These are phyloP conservation scores for Datisca glomerata DNA, from an alignment of 306 rosid genomes.

Conservation along the genomic window DNA sequence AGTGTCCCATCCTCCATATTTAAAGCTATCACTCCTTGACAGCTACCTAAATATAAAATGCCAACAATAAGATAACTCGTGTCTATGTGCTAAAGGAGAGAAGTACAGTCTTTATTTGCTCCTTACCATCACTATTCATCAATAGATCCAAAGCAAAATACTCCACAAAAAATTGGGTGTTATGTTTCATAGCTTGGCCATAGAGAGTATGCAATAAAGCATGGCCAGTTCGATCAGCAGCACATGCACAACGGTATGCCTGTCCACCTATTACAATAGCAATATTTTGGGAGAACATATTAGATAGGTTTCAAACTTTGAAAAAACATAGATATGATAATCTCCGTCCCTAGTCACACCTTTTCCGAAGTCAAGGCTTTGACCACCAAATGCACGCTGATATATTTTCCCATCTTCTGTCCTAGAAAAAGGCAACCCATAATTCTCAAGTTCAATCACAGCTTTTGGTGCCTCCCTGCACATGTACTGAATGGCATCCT, in stretches of 20 bases:
- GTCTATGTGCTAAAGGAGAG: too few species aligned
- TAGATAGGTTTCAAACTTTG: conserved; percentile 8
- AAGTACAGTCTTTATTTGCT: too few species aligned
- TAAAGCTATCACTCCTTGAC: conserved; percentile 91
- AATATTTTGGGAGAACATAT: conserved; percentile 14
- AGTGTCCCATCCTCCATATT: conserved; percentile 90
- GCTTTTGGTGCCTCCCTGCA: conserved; percentile 96
- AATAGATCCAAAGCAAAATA: conserved; percentile 79
- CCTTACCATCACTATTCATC: conserved; percentile 71
- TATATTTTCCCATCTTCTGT: conserved; percentile 86
- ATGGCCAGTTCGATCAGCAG: conserved; percentile 94
- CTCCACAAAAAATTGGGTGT: conserved; percentile 85
- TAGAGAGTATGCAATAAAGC: conserved; percentile 81
- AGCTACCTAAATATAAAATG: conserved; percentile 44
- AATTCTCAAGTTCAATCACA: conserved; percentile 83
- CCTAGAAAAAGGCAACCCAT: conserved; percentile 80
- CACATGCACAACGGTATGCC: conserved; percentile 95
- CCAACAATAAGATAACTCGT: conserved; percentile 7
- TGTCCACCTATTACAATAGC: conserved; percentile 57
- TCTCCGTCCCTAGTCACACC: conserved; percentile 28
- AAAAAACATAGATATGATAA: conserved; percentile 2
- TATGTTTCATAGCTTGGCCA: conserved; percentile 88
- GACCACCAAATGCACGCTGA: conserved; percentile 98
- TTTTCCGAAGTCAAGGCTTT: conserved; percentile 86
- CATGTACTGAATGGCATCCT: conserved; percentile 96